Base-by-base conservation (phyloP, 805 yeast species). In the Pichia occidentalis region DNA sequence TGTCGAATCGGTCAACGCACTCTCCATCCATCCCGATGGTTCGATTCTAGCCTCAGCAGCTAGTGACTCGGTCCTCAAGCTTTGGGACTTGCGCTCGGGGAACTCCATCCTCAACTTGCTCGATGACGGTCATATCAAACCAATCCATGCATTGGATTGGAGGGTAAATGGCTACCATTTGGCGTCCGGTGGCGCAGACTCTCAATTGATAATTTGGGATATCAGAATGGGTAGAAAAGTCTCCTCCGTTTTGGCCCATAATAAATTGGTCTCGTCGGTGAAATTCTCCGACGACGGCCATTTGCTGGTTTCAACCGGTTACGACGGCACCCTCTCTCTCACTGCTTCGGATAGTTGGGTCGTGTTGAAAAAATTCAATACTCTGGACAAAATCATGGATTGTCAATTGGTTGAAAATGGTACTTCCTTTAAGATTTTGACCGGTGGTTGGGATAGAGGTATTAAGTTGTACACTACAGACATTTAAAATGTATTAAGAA, bases 11-110 rank as follows among this genome's bases (percentile, higher is more conserved):
- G 78, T 87, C 0, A 76, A 73, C 43, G 52, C 77, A 0, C 56
- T 83, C 3, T 60, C 73, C 1, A 71, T 81, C 44, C 94, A 87
- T 43, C 68, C 70, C 0, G 95, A 85, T 50, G 97, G 97, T 1
- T 66, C 90, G 2, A 57, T 90, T 5, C 50, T 82, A 7, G 80
- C 82, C 1, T 74, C 85, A 10, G 92, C 80, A 4, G 95, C 96
- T 0, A 60, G 79, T 5, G 97, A 90, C 57, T 82, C 80, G 0
- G 59, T 76, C 14, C 78, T 77, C 0, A 64, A 80, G 30, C 54
- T 88, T 2, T 90, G 97, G 97, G 98, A 90, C 60, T 56, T 90
- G 27, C 63, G 98, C 36, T 67, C 81, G 0, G 97, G 97, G 4
- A 67, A 73, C 39, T 65, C 75, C 0, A 68, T 84, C 2, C 65